Evolutionary conservation across 805 yeast species (phyloP).

Genomic region (Sungouiella blattae): DNA sequence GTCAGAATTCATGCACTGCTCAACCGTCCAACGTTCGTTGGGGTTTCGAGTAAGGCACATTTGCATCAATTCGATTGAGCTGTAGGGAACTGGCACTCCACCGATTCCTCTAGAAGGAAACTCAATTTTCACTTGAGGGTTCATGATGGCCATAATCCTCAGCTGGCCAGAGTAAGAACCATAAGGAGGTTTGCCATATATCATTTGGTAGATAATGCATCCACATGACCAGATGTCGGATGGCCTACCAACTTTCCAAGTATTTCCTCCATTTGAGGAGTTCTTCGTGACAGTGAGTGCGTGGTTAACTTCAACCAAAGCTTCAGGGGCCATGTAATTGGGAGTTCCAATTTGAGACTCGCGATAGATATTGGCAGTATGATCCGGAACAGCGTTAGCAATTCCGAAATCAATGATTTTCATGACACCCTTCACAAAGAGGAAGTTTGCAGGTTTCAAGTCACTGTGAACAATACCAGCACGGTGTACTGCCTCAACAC

Average conservation of each 20-base stretch:
- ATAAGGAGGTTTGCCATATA: conserved; percentile 90
- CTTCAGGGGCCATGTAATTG: conserved; percentile 97
- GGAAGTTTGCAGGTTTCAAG: conserved; percentile 63
- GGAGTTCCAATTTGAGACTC: conserved; percentile 95
- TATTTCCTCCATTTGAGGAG: conserved; percentile 13
- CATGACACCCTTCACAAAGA: conserved; percentile 76
- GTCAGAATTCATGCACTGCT: conserved; percentile 55
- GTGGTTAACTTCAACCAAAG: conserved; percentile 60
- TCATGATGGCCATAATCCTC: conserved; percentile 78
- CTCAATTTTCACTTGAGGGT: conserved; percentile 68
- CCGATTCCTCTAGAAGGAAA: conserved; percentile 65
- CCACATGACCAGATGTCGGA: conserved; percentile 99
- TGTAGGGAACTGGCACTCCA: conserved; percentile 59
- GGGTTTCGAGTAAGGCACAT: conserved; percentile 75
- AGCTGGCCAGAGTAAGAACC: conserved; percentile 74
- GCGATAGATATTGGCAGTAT: conserved; percentile 84
- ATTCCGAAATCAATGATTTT: conserved; percentile 95
- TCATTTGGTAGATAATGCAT: conserved; percentile 91
- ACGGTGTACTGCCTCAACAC: conserved; percentile 85
- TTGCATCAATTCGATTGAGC: conserved; percentile 67
- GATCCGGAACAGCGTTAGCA: conserved; percentile 91
- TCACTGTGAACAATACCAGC: conserved; percentile 85
- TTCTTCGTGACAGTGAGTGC: conserved; percentile 1
- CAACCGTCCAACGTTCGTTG: conserved; percentile 57
- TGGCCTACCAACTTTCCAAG: conserved; percentile 86